These are phyloP conservation scores for Starmerella sirachaensis DNA, from an alignment of 805 yeast genomes.

Conservation along the genomic window DNA sequence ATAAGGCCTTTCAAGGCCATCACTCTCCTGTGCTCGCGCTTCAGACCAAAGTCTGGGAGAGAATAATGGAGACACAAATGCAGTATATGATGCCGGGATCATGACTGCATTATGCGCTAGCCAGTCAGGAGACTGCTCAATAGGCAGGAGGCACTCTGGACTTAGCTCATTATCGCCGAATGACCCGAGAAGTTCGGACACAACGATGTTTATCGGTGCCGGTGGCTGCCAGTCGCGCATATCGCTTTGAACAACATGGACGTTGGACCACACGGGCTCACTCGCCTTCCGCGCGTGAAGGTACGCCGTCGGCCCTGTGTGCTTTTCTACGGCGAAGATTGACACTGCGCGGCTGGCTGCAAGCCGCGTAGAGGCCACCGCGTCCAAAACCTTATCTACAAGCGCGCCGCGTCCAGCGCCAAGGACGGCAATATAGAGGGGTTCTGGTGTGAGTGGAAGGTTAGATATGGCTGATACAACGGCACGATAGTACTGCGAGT, in stretches of 20 bases:
- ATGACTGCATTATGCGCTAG: conserved; percentile 40
- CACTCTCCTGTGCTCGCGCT: conserved; percentile 6
- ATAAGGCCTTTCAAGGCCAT: conserved; percentile 32
- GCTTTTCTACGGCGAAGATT: conserved; percentile 60
- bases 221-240: conserved; percentile 40
- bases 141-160: conserved; percentile 60
- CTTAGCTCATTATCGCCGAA: conserved; percentile 86
- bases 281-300: conserved; percentile 39
- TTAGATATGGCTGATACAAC: conserved; percentile 41
- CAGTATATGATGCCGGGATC: conserved; percentile 50
- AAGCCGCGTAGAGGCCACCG: conserved; percentile 26
- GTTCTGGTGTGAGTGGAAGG: not conserved
- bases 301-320: conserved; percentile 43
- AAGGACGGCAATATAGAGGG: conserved; percentile 37
- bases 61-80: conserved; percentile 55
- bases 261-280: conserved; percentile 39
- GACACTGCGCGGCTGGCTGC: conserved; percentile 21
- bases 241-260: conserved; percentile 46
- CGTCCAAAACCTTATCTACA: conserved; percentile 41
- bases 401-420: conserved; percentile 90
- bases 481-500: conserved; percentile 55
- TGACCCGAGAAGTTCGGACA: conserved; percentile 79
- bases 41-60: conserved; percentile 39
- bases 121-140: conserved; percentile 25
- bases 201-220: conserved; percentile 42